phyloP scores from a whole-genome alignment of 345 rosid genomes.

The Psidium friedrichsthalianum region DNA sequence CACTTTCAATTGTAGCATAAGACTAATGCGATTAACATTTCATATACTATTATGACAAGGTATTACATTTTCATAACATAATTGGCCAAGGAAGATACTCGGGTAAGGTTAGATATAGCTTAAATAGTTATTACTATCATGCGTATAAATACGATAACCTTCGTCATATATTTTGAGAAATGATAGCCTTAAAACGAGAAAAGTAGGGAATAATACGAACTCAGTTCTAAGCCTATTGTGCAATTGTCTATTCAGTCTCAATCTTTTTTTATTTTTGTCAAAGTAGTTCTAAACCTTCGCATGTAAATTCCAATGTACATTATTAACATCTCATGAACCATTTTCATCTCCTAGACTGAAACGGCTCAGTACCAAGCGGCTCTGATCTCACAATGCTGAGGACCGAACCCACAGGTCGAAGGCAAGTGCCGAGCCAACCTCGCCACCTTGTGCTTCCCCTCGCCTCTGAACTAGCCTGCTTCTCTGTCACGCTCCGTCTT shows the following conservation, averaged over 20 bases:
- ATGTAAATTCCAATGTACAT: neutral
- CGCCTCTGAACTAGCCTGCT: neutral
- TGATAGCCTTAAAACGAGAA: neutral
- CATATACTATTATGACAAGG: neutral
- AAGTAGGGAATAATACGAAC: neutral
- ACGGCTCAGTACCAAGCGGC: neutral
- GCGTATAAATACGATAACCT: neutral
- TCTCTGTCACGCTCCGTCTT: neutral
- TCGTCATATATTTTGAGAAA: neutral
- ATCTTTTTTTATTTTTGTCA: neutral
- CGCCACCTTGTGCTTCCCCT: neutral
- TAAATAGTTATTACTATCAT: neutral
- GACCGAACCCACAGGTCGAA: neutral
- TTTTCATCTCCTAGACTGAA: neutral
- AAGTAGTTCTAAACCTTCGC: neutral
- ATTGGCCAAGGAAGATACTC: neutral
- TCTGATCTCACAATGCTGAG: conserved; percentile 5
- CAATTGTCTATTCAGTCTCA: neutral
- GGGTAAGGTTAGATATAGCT: neutral
- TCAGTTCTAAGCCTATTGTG: accelerated
- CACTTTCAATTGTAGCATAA: neutral
- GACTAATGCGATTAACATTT: neutral
- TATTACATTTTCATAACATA: neutral
- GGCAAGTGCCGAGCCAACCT: neutral
- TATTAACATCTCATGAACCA: neutral